These are phyloP conservation scores for Penicillium sp. DNA, from an alignment of 2,329 filamentous ascomycete genomes.

Conservation along the genomic window DNA sequence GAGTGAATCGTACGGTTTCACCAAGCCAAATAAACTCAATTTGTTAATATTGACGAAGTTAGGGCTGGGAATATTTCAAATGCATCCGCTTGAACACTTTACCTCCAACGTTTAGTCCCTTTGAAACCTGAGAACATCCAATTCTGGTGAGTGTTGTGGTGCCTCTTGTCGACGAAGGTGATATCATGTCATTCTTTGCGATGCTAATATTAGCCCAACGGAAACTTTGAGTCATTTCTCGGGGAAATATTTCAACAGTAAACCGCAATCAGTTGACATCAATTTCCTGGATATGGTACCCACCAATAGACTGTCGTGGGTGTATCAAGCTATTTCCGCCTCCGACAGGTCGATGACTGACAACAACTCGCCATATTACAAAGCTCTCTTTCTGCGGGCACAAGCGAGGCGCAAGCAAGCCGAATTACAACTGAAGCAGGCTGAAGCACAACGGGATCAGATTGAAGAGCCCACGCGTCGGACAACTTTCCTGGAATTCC, in stretches of 20 bases:
- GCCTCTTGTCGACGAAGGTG: background rate
- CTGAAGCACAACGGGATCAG: too few species aligned
- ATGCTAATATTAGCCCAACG: conserved; percentile 2
- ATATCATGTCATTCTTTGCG: background rate
- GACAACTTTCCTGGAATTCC: conserved; percentile 25
- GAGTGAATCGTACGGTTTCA: too few species aligned
- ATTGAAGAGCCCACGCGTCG: conserved; percentile 13
- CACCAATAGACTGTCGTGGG: background rate
- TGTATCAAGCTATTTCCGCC: background rate
- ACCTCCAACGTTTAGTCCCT: background rate
- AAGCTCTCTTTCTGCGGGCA: conserved; percentile 8
- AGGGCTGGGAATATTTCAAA: too few species aligned
- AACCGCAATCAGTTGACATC: conserved; percentile 11
- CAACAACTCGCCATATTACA: conserved; percentile 11
- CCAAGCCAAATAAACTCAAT: too few species aligned
- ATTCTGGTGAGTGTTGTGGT: conserved; percentile 1
- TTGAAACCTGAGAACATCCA: conserved; percentile 1
- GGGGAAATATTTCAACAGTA: conserved; percentile 13
- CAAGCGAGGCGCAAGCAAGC: conserved; percentile 4
- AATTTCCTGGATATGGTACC: conserved; percentile 1
- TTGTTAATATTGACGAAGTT: too few species aligned
- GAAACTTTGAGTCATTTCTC: conserved; percentile 9
- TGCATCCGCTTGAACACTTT: too few species aligned
- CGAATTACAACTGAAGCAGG: too few species aligned
- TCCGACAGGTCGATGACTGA: conserved; percentile 5